These are phyloP conservation scores for Grigorovia humatica DNA, from an alignment of 805 yeast species.

Conservation along the genomic window DNA sequence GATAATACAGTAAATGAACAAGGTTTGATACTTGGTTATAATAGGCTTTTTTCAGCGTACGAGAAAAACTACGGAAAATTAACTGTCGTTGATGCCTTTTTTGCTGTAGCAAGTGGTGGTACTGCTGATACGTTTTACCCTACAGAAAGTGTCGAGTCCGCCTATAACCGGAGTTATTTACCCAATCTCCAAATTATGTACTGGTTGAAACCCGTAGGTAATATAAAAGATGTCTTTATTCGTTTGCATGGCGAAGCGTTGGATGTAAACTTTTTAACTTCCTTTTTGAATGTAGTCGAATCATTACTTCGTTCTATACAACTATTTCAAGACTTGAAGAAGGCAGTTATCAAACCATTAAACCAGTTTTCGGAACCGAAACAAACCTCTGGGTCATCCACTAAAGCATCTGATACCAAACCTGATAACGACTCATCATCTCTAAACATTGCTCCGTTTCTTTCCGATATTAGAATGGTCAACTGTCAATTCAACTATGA, in stretches of 20 bases:
- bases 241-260: conserved; percentile 57
- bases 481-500: conserved; percentile 50
- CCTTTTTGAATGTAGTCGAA: conserved; percentile 46
- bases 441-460: conserved; percentile 13
- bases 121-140: conserved; percentile 41
- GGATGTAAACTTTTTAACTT: conserved; percentile 54
- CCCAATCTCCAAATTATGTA: conserved; percentile 52
- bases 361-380: background rate
- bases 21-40: conserved; percentile 74
- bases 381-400: background rate
- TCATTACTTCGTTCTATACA: conserved; percentile 39
- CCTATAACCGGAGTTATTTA: conserved; percentile 52
- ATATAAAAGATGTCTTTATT: conserved; percentile 39
- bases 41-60: conserved; percentile 55
- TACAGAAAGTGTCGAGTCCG: conserved; percentile 34
- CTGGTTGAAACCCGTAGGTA: conserved; percentile 18
- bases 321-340: conserved; percentile 31
- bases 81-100: conserved; percentile 55
- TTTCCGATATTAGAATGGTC: conserved; percentile 29
- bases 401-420: background rate
- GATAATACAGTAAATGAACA: conserved; percentile 34
- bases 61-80: conserved; percentile 56
- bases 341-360: conserved; percentile 6
- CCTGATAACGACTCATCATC: background rate
- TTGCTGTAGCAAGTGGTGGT: conserved; percentile 60